Evolutionary conservation across 106 monocot species (phyloP), one percentile per base, ranked within the genome.

Genomic region (Dendrobium officinale): DNA sequence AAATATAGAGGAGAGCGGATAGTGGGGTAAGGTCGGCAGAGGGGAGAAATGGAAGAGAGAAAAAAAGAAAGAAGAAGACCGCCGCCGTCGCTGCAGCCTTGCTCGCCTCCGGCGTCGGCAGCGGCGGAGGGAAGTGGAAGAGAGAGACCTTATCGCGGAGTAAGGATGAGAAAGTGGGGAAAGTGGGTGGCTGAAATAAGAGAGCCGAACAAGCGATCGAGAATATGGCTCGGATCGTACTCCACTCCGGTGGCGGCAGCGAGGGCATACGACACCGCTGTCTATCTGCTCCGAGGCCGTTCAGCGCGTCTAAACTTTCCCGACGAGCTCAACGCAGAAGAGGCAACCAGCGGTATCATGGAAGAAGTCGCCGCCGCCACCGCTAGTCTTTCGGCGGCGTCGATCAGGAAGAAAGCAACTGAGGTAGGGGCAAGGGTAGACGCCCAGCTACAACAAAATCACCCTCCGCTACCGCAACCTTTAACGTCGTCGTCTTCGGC

Each of bases 151-250:
- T 81, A 40, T 73, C 49, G 81, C 10, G 86, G 86, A 27, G 86
- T 86, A 19, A 66, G 86, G 80, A 86, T 86, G 86, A 67, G 86
- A 77, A 83, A 83, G 83, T 86, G 86, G 86, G 86, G 86, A 44
- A 86, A 83, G 76, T 86, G 86, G 86, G 86, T 86, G 59, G 86
- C 86, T 17, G 86, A 86, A 80, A 83, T 86, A 43, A 26, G 86
- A 20, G 86, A 86, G 51, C 86, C 86, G 4, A 86, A 86, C 72
- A 86, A 86, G 80, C 37, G 86, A 22, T 80, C 86, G 16, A 64
- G 86, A 42, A 86, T 86, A 16, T 86, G 86, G 86, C 80, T 86
- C 1, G 80, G 86, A 2, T 83, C 86, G 42, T 86, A 86, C 77
- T 83, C 83, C 11, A 80, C 86, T 42, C 33, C 86, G 26, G 77